Conservation (phyloP, 2,329 filamentous ascomycete genomes). For the Helminthosporium solani region DNA sequence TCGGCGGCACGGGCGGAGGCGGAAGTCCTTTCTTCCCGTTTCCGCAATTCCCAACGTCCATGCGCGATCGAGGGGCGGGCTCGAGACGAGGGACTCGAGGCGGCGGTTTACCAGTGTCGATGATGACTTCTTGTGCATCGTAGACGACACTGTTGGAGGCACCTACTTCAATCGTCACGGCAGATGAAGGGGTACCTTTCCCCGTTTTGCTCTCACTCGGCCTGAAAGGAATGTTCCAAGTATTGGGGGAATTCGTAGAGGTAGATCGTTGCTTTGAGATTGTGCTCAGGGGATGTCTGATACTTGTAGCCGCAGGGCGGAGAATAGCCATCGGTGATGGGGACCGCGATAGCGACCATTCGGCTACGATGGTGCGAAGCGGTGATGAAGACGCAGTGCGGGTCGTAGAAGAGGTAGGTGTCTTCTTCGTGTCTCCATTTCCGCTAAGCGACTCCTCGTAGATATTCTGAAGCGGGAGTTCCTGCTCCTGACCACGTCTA, state of each 20-base stretch:
- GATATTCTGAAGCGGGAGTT: slow-evolving; percentile 1
- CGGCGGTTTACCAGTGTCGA: slow-evolving; percentile 1
- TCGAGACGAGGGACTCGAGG: slow-evolving; percentile 1
- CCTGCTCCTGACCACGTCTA: background rate
- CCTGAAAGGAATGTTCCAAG: background rate
- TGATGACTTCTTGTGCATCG: slow-evolving; percentile 6
- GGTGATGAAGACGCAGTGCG: background rate
- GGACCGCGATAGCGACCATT: background rate
- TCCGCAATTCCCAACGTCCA: background rate
- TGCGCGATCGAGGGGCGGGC: slow-evolving; percentile 3
- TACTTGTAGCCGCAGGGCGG: background rate
- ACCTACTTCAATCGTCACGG: background rate
- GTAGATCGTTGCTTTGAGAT: background rate
- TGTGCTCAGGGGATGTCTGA: background rate
- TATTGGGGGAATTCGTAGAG: background rate
- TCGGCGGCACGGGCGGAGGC: background rate
- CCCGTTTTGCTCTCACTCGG: background rate
- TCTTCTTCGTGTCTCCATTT: background rate
- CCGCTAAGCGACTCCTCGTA: background rate
- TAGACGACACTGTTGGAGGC: slow-evolving; percentile 8
- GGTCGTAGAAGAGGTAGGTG: background rate
- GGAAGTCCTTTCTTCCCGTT: background rate
- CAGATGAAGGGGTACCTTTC: background rate
- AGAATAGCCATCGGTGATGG: background rate
- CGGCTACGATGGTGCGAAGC: background rate